Conservation (phyloP, 1,284 basidiomycete species). For the Cryptococcus wingfieldii region DNA sequence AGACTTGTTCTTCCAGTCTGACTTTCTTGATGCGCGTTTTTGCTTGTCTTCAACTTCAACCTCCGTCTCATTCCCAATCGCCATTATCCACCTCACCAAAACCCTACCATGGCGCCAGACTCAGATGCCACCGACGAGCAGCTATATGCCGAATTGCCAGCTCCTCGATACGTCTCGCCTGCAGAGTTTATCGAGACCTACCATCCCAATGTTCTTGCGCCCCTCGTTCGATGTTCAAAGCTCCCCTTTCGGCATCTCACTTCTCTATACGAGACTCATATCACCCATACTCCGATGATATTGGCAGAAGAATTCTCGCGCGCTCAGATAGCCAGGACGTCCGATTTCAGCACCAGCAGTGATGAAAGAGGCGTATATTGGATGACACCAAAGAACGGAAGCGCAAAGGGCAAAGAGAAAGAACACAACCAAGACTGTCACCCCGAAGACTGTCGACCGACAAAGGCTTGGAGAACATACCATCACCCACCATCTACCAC, state of each 20-base stretch:
- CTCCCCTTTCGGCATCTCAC: constrained; percentile 57
- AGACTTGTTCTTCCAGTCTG: not conserved
- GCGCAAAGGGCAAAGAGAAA: not conserved
- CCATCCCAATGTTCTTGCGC: constrained; percentile 53
- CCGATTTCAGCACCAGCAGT: constrained; percentile 55
- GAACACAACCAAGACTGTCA: not conserved
- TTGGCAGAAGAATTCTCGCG: constrained; percentile 57
- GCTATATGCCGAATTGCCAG: constrained; percentile 28
- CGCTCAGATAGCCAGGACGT: constrained; percentile 53
- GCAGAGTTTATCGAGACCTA: constrained; percentile 50
- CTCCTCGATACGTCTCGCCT: constrained; percentile 44
- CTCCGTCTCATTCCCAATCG: not conserved
- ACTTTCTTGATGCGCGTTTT: too few species aligned
- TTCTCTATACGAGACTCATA: constrained; percentile 57
- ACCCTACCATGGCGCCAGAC: constrained; percentile 1
- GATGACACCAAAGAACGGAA: constrained; percentile 35
- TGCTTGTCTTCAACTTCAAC: not conserved
- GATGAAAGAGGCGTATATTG: constrained; percentile 55
- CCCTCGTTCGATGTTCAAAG: constrained; percentile 59
- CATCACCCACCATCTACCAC: constrained; percentile 21
- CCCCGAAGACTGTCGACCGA: constrained; percentile 7
- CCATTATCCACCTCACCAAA: not conserved
- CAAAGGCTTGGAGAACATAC: constrained; percentile 17
- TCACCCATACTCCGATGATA: constrained; percentile 61
- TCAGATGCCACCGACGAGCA: constrained; percentile 12